Base-by-base conservation (phyloP, 495 filamentous ascomycete species). In the Penicillium simplicissimum region DNA sequence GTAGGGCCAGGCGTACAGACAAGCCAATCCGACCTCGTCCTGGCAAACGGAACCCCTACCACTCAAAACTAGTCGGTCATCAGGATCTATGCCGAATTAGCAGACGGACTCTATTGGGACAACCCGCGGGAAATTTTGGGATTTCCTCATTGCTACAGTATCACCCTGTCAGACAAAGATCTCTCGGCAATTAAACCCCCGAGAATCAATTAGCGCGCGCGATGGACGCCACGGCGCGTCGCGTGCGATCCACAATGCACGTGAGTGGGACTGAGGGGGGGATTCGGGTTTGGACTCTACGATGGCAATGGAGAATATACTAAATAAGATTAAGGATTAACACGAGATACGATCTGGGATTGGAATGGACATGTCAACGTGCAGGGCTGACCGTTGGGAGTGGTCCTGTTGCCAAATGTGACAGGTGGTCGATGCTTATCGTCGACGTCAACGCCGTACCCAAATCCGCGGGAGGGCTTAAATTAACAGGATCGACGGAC, bases 131-230 rank as follows among this genome's bases (percentile, higher is more conserved):
- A 13, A 13, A 23, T n/a, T 45, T 45, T 21, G 9, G 8, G 19
- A 45, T 23, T 45, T 23, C 8, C 8, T 38, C 21, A 43, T 25
- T 52, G 60, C 56, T 31, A 63, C 57, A 64, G 48, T 55, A 52
- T 60, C 56, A 60, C 55, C 23, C 17, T 60, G 61, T 58, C 61
- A 58, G 52, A 61, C 55, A 28, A 47, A 40, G 52, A 25, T 38
- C 14, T 15, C 10, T 45, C 38, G 31, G 38, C 38, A n/a, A 53
- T 40, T 28, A 37, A 17, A 13, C 28, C 23, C 28, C 31, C 51
- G 51, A 53, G 51, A 35, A 37, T 33, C 28, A 33, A 28, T 53
- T 53, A 19, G 51, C 51, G 51, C 51, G 51, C 51, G 51, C 31
- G 51, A 53, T 53, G 51, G n/a, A 53, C 51, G 51, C 51, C 51